Evolutionary conservation across 1,139 yeast species (phyloP), one percentile per base, ranked within the genome.

Genomic region (Candida sp.): DNA sequence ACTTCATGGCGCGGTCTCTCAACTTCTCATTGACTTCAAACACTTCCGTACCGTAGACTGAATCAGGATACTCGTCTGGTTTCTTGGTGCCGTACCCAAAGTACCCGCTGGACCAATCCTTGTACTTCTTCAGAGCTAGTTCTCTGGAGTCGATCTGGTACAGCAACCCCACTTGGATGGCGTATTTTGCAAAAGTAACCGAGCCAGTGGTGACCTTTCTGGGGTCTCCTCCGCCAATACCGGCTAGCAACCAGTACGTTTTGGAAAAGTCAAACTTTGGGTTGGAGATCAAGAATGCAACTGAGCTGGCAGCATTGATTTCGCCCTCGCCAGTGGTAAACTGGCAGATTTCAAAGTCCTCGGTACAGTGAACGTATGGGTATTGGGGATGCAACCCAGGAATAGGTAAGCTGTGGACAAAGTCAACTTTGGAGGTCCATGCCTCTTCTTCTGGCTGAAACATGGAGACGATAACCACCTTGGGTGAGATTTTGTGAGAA

Each of bases 311-410:
- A 39, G 90, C 90, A 60, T 85, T 85, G 59, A 84, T 80, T 64
- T 85, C 89, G 55, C 86, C 87, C 68, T 85, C 90, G 51, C 90
- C 90, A 17, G 87, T 83, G 46, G 88, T 83, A 53, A 84, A 65
- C 61, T 84, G 85, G 70, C 89, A 85, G 39, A 85, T 67, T 35
- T 81, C 69, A 66, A 77, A 81, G 67, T 82, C 73, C 42, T 70
- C 62, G 47, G 78, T 77, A 67, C 90, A 85, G 68, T 80, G 84
- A 47, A 85, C 70, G 23, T 73, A 62, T 32, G 88, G 86, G 69
- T 77, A 85, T 40, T 78, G 58, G 34, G 87, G 87, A 17, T 88
- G 82, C 53, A 85, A 73, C 39, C 90, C 90, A 6, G 89, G 89
- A 43, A 85, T 62, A 23, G 86, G 75, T 58, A 84, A 70, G 63